Conservation (phyloP, 78 protist species). For the Speleostelium caveatum region DNA sequence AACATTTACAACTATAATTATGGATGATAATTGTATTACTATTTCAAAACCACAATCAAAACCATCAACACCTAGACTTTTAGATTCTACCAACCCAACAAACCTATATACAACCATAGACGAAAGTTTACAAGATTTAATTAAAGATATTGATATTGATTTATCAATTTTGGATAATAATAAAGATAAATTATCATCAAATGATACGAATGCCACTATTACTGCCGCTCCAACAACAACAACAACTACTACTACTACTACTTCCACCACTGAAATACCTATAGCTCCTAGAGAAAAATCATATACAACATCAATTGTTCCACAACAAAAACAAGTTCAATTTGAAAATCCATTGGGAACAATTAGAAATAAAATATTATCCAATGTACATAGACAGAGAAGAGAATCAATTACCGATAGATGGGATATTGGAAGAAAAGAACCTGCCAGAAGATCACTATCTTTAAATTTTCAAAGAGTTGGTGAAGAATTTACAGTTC, state of each 20-base stretch:
- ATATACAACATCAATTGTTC: background rate
- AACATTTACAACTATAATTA: too few species aligned
- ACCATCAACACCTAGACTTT: background rate
- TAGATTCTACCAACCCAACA: background rate
- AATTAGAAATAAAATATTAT: background rate
- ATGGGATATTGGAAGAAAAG: conserved; percentile 71
- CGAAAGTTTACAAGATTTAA: too few species aligned
- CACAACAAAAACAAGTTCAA: background rate
- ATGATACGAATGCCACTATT: background rate
- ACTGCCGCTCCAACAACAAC: background rate
- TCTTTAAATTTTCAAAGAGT: conserved; percentile 51
- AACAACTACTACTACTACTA: background rate
- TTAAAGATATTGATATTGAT: too few species aligned
- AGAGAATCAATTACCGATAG: conserved; percentile 69
- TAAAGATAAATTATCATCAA: too few species aligned
- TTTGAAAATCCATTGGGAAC: background rate
- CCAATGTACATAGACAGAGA: conserved; percentile 8
- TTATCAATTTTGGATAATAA: too few species aligned
- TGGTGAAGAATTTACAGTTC: conserved; percentile 46
- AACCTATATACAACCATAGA: too few species aligned
- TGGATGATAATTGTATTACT: background rate
- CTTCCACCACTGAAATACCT: background rate
- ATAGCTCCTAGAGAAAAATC: background rate
- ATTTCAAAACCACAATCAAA: background rate
- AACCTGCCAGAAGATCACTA: conserved; percentile 41